Evolutionary conservation across 2,329 filamentous ascomycete genomes (phyloP).

Genomic region (Alternaria sp.): DNA sequence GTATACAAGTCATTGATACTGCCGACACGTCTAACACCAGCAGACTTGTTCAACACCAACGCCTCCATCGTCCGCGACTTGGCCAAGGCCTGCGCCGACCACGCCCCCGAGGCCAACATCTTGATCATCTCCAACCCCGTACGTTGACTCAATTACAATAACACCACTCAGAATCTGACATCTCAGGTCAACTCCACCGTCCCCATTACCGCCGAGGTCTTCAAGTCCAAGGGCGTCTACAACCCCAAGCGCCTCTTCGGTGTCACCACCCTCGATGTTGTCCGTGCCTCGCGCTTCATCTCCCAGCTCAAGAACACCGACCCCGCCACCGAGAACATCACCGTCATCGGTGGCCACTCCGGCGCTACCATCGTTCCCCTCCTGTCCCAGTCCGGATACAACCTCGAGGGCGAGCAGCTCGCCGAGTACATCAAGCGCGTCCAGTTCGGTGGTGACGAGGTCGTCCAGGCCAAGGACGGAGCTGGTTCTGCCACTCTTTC

Average conservation of each 20-base stretch:
- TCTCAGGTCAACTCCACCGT: slow-evolving; percentile 92
- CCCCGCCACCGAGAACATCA: slow-evolving; percentile 91
- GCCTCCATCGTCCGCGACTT: slow-evolving; percentile 98
- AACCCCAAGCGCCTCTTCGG: slow-evolving; percentile 99
- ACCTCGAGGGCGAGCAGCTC: slow-evolving; percentile 77
- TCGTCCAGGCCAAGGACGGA: slow-evolving; percentile 98
- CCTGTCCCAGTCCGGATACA: slow-evolving; percentile 91
- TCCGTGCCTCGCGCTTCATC: slow-evolving; percentile 97
- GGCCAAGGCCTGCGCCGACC: slow-evolving; percentile 90
- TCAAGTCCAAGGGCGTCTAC: slow-evolving; percentile 95
- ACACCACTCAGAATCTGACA: slow-evolving; percentile 8
- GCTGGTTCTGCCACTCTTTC: slow-evolving; percentile 96
- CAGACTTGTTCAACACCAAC: slow-evolving; percentile 99
- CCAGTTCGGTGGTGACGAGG: slow-evolving; percentile 98
- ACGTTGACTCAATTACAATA: slow-evolving; percentile 33
- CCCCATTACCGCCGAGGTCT: slow-evolving; percentile 95
- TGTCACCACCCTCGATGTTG: slow-evolving; percentile 98
- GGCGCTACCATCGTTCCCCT: slow-evolving; percentile 98
- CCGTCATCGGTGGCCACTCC: slow-evolving; percentile 95
- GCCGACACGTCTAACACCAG: slow-evolving; percentile 16
- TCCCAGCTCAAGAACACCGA: slow-evolving; percentile 90
- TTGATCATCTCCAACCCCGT: slow-evolving; percentile 98
- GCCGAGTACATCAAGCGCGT: slow-evolving; percentile 88
- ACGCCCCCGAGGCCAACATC: slow-evolving; percentile 90
- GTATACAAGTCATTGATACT: slow-evolving; percentile 19